Evolutionary conservation across 805 yeast species (phyloP).

Genomic region (Naumovozyma baii): DNA sequence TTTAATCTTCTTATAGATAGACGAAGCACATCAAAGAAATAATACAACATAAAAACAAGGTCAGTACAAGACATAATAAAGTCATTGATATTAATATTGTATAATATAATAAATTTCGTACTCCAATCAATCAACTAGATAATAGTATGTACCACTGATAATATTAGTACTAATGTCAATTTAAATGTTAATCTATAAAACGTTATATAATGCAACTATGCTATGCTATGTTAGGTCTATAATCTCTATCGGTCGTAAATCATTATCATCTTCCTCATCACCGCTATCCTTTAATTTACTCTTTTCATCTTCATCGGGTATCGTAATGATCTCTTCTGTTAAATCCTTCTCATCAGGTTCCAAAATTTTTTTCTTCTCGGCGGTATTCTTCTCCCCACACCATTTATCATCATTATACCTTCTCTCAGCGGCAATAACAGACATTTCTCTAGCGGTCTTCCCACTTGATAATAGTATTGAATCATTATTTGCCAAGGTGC

Average conservation of each 20-base stretch:
- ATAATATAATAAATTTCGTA: no score
- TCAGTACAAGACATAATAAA: no score
- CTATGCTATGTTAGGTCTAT: slow-evolving; percentile 19
- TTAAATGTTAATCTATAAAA: no score
- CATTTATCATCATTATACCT: slow-evolving; percentile 18
- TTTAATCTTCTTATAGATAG: not conserved
- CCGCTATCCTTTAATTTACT: not conserved
- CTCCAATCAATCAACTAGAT: no score
- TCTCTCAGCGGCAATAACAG: slow-evolving; percentile 26
- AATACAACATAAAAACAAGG: no score
- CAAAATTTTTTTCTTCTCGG: not conserved
- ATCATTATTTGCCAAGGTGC: slow-evolving; percentile 1
- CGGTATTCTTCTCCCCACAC: slow-evolving; percentile 12
- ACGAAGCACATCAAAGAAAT: not conserved
- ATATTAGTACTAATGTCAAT: no score
- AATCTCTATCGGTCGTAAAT: slow-evolving; percentile 4
- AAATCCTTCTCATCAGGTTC: slow-evolving; percentile 7
- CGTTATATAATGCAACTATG: no score
- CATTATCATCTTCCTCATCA: not conserved
- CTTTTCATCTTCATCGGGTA: slow-evolving; percentile 12
- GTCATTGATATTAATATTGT: no score
- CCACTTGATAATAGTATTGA: not conserved
- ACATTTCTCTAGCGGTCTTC: slow-evolving; percentile 25
- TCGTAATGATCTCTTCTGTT: slow-evolving; percentile 12
- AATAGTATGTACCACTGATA: no score